Evolutionary conservation across 73 alveolate genomes (phyloP), one percentile per base, ranked within the genome.

Genomic region (Diophrys sp.): DNA sequence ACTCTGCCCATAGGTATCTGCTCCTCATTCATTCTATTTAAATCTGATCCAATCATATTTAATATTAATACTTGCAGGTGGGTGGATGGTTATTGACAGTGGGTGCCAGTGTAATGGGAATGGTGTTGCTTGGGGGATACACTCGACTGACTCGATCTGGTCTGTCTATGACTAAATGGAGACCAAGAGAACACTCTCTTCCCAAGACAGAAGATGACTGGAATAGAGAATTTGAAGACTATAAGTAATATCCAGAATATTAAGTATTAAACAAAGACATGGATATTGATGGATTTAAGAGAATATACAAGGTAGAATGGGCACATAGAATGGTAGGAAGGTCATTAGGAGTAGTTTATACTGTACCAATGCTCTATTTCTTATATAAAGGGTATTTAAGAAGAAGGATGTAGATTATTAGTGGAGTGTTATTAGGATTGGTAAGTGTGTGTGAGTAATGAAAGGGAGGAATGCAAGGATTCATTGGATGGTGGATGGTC

Each of bases 401-500:
- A 67, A 85, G 84, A 32, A 69, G 89, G 14, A 34, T 88, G 33
- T 87, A 87, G 72, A n/a, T 73, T 31, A 33, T 73, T 1, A 5
- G 73, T 2, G 28, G 31, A 73, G 70, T 18, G 26, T 72, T 73
- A 1, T 55, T 73, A 1, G 81, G 81, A 34, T 54, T 73, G 1
- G 67, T 53, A 53, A 53, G 67, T 23, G 11, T 14, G 23, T 23
- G 23, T 14, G 11, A 14, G 11, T 23, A 53, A 11, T 53, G 23
- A 53, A 27, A 69, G 76, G 96, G 96, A 33, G 92, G 87, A 18
- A 56, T 89, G 5, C 83, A 94, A 92, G 98, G 97, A 14, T 78
- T 85, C 31, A 74, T 92, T 74, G 98, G 98, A 26, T 94, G 98
- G 98, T 88, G 96, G 93, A 94, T 94, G 98, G 98, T 94, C 44